These are phyloP conservation scores for Alternaria rosae DNA, from an alignment of 2,329 filamentous ascomycete genomes.

Conservation along the genomic window DNA sequence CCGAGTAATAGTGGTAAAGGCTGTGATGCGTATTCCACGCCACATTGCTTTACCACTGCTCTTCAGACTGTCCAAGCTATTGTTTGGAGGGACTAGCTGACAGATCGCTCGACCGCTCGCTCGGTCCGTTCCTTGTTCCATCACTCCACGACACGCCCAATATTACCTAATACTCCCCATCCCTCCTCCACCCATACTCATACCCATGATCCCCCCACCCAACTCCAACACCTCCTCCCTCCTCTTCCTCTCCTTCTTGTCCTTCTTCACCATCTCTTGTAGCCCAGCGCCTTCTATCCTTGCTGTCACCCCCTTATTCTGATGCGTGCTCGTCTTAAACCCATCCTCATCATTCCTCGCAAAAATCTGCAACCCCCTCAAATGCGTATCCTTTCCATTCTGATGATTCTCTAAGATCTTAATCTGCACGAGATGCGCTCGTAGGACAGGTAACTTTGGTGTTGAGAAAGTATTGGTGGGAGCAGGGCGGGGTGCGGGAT, in stretches of 20 bases:
- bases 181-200: neutral
- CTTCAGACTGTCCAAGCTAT: too few species aligned
- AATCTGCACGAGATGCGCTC: conserved; percentile 89
- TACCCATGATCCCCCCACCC: conserved; percentile 10
- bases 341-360: conserved; percentile 53
- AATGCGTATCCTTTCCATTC: conserved; percentile 98
- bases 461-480: conserved; percentile 42
- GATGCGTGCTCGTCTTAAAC: conserved; percentile 8
- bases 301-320: conserved; percentile 7
- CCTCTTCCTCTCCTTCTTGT: conserved; percentile 15
- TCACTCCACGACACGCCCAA: too few species aligned
- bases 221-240: conserved; percentile 23
- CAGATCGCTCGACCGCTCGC: too few species aligned
- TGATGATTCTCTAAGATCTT: conserved; percentile 96
- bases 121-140: too few species aligned
- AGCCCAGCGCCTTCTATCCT: conserved; percentile 21
- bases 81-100: too few species aligned
- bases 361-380: conserved; percentile 90
- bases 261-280: conserved; percentile 6
- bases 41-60: too few species aligned
- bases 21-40: too few species aligned
- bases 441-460: conserved; percentile 75
- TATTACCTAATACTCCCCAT: conserved; percentile 9
- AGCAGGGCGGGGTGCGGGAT: conserved; percentile 5
- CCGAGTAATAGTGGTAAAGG: too few species aligned